A percentile compares a stretch with the other conserved stretches of the same genome.
These are phyloP conservation scores for Penicillium cosmopolitanum DNA, from an alignment of 495 filamentous ascomycete species.

Conservation along the genomic window DNA sequence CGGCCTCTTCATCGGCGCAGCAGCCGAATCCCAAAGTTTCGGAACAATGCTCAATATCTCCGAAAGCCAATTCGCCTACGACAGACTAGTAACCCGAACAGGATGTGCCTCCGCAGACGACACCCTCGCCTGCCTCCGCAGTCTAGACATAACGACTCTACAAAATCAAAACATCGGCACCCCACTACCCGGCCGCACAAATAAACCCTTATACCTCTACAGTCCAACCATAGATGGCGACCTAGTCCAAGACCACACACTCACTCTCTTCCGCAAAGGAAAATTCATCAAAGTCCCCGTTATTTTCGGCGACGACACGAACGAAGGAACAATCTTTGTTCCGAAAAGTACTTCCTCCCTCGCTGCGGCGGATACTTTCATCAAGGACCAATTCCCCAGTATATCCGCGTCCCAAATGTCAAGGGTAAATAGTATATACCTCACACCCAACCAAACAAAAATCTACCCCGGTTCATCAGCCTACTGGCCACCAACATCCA, in stretches of 20 bases:
- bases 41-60: constrained; percentile 59
- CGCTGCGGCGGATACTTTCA: constrained; percentile 54
- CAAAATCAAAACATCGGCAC: constrained; percentile 57
- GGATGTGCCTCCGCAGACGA: constrained; percentile 51
- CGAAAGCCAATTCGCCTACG: constrained; percentile 67
- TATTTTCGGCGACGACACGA: constrained; percentile 71
- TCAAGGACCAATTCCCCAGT: constrained; percentile 65
- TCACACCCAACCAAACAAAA: constrained; percentile 41
- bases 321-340: constrained; percentile 71
- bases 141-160: constrained; percentile 49
- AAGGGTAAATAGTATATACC: constrained; percentile 63
- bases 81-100: constrained; percentile 60
- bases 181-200: constrained; percentile 55
- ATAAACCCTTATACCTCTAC: constrained; percentile 60
- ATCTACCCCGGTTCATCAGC: constrained; percentile 48
- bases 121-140: constrained; percentile 63
- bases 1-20: constrained; percentile 63
- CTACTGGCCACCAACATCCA: constrained; percentile 63
- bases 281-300: constrained; percentile 69
- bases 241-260: constrained; percentile 63
- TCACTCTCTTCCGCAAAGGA: constrained; percentile 58
- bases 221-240: constrained; percentile 61
- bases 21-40: constrained; percentile 69
- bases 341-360: constrained; percentile 51
- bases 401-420: constrained; percentile 55